phyloP scores from a whole-genome alignment of 371 early-diverging fungal genomes.

The Parasitella parasitica region DNA sequence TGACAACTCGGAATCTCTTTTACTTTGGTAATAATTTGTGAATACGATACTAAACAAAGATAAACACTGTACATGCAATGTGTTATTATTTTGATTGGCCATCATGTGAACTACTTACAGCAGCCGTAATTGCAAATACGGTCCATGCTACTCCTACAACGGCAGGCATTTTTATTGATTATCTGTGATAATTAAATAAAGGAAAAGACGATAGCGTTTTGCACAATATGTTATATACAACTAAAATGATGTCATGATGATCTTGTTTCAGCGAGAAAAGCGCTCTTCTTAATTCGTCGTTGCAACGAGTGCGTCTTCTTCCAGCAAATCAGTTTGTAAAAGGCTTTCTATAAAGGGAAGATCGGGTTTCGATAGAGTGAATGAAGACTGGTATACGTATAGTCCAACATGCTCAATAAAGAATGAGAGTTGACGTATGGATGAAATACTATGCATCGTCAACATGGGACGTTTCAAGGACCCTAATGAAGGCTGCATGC shows the following conservation, averaged over 20 bases:
- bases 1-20: constrained; percentile 41
- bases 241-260: neutral
- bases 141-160: constrained; percentile 27
- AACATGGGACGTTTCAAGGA: constrained; percentile 72
- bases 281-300: neutral
- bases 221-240: neutral
- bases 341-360: constrained; percentile 72
- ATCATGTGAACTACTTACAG: constrained; percentile 8
- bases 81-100: neutral
- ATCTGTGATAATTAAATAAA: neutral
- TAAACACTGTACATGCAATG: constrained; percentile 24
- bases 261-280: neutral
- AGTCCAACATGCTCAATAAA: constrained; percentile 75
- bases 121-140: constrained; percentile 19
- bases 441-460: constrained; percentile 65
- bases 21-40: constrained; percentile 47
- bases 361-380: constrained; percentile 70
- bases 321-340: constrained; percentile 72
- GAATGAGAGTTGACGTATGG: constrained; percentile 69
- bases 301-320: constrained; percentile 35
- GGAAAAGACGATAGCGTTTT: neutral
- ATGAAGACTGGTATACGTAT: constrained; percentile 74
- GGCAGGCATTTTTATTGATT: constrained; percentile 16
- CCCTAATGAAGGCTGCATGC: constrained; percentile 34
- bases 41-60: constrained; percentile 44